Evolutionary conservation across 495 filamentous ascomycete genomes (phyloP).

Genomic region (Neurospora sp.): DNA sequence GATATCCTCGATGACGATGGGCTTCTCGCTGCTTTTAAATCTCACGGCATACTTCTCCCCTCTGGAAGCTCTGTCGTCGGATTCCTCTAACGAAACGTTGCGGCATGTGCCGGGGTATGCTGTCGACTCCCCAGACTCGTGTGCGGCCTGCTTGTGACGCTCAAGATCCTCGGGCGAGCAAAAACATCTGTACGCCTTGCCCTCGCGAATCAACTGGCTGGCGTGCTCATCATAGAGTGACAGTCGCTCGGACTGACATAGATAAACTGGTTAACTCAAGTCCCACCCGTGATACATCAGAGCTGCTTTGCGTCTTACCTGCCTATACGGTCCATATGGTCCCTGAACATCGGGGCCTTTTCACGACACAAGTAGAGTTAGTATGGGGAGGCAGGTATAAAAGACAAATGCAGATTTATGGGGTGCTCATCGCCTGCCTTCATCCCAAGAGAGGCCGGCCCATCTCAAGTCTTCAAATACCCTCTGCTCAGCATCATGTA

Average conservation of each 20-base stretch:
- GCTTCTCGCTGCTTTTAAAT: conserved; percentile 54
- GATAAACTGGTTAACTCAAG: not conserved
- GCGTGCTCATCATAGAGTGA: conserved; percentile 64
- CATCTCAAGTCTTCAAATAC: conserved; percentile 73
- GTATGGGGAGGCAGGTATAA: not conserved
- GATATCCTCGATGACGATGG: conserved; percentile 53
- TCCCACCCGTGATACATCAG: not conserved
- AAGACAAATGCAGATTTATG: conserved; percentile 13
- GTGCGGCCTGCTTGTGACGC: conserved; percentile 48
- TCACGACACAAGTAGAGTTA: not conserved
- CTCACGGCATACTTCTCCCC: conserved; percentile 73
- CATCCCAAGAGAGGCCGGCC: conserved; percentile 89
- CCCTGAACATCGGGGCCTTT: conserved; percentile 71
- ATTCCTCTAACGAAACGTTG: conserved; percentile 53
- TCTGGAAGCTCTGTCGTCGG: conserved; percentile 51
- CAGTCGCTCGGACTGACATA: conserved; percentile 64
- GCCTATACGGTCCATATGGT: conserved; percentile 74
- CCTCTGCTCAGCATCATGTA: conserved; percentile 64
- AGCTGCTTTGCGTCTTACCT: conserved; percentile 39
- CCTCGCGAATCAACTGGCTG: conserved; percentile 54
- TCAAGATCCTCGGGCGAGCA: conserved; percentile 66
- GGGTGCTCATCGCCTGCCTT: conserved; percentile 41
- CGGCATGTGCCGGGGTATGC: conserved; percentile 73
- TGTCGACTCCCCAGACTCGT: conserved; percentile 48
- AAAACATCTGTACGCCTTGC: conserved; percentile 86